A percentile compares a stretch with the other conserved stretches of the same genome.
Conservation (phyloP, 2,329 filamentous ascomycete genomes). For the Alternaria arborescens region DNA sequence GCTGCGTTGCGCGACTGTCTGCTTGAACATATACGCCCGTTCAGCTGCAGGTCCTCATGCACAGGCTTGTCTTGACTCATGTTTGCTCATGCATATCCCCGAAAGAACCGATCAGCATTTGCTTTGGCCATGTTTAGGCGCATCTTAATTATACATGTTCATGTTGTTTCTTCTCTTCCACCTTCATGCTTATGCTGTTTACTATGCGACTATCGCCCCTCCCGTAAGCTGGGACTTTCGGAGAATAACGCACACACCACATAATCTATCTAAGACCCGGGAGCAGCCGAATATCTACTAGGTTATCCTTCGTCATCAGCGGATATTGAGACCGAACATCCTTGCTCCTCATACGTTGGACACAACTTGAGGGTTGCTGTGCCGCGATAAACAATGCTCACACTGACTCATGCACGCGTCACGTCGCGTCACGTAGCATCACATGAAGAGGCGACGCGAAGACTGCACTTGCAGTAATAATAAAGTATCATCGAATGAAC, state of each 20-base stretch:
- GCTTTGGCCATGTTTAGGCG: not conserved
- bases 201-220: not conserved
- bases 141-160: not conserved
- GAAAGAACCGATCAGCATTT: not conserved
- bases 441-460: not conserved
- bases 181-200: not conserved
- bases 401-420: not conserved
- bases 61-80: slow-evolving; percentile 3
- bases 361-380: not conserved
- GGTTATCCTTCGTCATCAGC: slow-evolving; percentile 9
- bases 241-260: slow-evolving; percentile 16
- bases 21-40: slow-evolving; percentile 2
- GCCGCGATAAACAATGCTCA: not conserved
- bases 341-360: slow-evolving; percentile 4
- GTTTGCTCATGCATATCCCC: slow-evolving; percentile 1
- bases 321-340: slow-evolving; percentile 1
- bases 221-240: slow-evolving; percentile 5
- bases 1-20: not conserved
- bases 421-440: not conserved
- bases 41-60: slow-evolving; percentile 7
- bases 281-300: slow-evolving; percentile 15
- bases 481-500: not conserved
- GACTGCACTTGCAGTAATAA: not conserved
- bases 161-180: not conserved
- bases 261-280: slow-evolving; percentile 12